Evolutionary conservation across 176 grass and related monocot genomes (phyloP).

Genomic region (Phoenix roebelenii): DNA sequence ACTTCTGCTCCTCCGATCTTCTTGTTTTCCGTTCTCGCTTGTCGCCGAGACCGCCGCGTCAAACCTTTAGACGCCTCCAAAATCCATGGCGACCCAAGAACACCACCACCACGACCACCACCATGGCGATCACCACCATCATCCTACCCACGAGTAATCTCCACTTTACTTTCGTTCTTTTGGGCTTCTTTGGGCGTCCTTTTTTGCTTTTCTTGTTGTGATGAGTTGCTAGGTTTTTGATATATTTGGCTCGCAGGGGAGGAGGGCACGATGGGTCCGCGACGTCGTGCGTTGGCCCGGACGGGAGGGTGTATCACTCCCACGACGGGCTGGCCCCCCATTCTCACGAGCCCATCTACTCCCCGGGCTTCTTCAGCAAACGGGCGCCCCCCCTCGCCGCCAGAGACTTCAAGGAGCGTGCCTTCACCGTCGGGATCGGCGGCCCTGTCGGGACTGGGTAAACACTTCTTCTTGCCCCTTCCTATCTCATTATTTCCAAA

Average conservation of each 20-base stretch:
- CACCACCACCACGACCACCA: constrained; percentile 38
- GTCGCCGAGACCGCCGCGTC: no score
- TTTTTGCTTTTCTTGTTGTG: neutral
- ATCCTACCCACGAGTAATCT: constrained; percentile 13
- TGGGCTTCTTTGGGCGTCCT: neutral
- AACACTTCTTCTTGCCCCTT: neutral
- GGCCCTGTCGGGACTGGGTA: constrained; percentile 93
- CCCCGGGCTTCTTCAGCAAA: constrained; percentile 82
- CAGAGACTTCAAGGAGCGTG: constrained; percentile 67
- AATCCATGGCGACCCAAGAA: constrained; percentile 55
- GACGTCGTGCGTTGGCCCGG: constrained; percentile 56
- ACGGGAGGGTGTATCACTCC: constrained; percentile 77
- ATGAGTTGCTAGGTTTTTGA: neutral
- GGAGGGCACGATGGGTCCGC: neutral
- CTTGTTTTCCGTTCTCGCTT: no score
- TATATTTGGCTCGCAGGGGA: neutral
- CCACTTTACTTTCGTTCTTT: neutral
- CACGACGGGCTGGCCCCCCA: constrained; percentile 93
- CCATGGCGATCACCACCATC: constrained; percentile 13
- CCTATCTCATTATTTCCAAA: neutral
- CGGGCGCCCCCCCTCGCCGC: constrained; percentile 51
- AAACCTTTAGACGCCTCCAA: no score
- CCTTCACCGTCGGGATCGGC: constrained; percentile 93
- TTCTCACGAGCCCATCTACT: constrained; percentile 97
- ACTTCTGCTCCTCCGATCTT: no score